These are phyloP conservation scores for Suhomyces xylopsoci DNA, from an alignment of 805 yeast genomes.

Conservation along the genomic window DNA sequence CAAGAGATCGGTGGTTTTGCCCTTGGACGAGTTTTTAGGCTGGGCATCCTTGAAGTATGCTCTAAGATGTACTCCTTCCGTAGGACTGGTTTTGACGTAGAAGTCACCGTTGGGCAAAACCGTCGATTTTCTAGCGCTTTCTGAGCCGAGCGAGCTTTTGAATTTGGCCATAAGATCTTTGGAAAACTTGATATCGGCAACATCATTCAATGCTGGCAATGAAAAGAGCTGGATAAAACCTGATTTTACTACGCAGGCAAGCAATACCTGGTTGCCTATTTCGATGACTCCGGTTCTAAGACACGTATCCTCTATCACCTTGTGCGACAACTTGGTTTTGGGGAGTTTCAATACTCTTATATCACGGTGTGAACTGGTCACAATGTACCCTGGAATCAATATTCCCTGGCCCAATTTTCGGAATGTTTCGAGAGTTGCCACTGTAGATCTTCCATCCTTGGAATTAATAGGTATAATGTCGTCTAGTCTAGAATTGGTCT, in stretches of 20 bases:
- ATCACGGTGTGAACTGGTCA: constrained; percentile 56
- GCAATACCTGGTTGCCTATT: constrained; percentile 40
- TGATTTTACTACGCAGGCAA: constrained; percentile 44
- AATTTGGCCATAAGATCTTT: constrained; percentile 26
- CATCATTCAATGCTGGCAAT: constrained; percentile 62
- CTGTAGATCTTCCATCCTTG: constrained; percentile 59
- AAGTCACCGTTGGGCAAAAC: constrained; percentile 54
- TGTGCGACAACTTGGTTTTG: constrained; percentile 61
- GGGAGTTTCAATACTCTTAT: constrained; percentile 62
- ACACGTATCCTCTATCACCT: constrained; percentile 51
- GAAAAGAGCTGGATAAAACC: constrained; percentile 49
- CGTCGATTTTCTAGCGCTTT: constrained; percentile 21
- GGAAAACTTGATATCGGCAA: constrained; percentile 42
- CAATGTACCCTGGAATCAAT: constrained; percentile 57
- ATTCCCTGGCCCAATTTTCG: constrained; percentile 59
- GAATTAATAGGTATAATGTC: constrained; percentile 57
- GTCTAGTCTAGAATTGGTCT: constrained; percentile 51
- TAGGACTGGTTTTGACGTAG: constrained; percentile 51
- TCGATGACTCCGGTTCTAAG: constrained; percentile 50
- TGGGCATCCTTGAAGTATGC: constrained; percentile 17
- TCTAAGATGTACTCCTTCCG: constrained; percentile 38
- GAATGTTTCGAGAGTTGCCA: constrained; percentile 59
- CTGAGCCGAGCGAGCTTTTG: constrained; percentile 19
- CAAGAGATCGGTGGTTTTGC: constrained; percentile 47
- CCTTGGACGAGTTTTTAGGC: constrained; percentile 11